Evolutionary conservation across 495 filamentous ascomycete genomes (phyloP).

Genomic region (Pyrenula massariospora): DNA sequence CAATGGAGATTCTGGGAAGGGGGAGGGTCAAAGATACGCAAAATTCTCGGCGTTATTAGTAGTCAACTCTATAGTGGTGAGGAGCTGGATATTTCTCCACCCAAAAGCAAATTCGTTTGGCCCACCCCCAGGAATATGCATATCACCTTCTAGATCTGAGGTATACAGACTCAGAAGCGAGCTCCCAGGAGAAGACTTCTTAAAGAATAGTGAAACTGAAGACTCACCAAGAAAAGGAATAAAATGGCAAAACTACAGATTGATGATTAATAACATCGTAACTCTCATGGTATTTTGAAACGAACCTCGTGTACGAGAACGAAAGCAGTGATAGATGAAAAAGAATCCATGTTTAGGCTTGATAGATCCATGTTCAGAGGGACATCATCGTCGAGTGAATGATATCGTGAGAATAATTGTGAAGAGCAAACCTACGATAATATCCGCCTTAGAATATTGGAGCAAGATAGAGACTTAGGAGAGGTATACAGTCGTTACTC

Average conservation of each 20-base stretch:
- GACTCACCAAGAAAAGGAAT: neutral
- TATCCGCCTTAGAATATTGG: neutral
- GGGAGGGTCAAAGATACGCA: neutral
- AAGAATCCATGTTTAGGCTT: neutral
- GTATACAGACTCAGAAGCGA: neutral
- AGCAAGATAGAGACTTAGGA: neutral
- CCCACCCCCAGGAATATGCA: neutral
- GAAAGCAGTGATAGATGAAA: neutral
- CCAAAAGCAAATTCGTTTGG: neutral
- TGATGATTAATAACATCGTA: neutral
- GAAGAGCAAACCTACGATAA: neutral
- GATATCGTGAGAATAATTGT: neutral
- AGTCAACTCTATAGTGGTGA: neutral
- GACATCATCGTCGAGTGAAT: neutral
- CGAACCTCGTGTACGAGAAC: neutral
- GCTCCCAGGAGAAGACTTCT: neutral
- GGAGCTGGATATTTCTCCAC: neutral
- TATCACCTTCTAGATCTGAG: neutral
- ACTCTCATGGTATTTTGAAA: neutral
- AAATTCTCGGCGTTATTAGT: neutral
- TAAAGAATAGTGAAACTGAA: neutral
- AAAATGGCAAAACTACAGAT: neutral
- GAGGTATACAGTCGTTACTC: neutral
- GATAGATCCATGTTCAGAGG: neutral
- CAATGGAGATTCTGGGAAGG: neutral